Evolutionary conservation across 768 basidiomycete genomes (phyloP).

Genomic region (Naganishia randhawae): DNA sequence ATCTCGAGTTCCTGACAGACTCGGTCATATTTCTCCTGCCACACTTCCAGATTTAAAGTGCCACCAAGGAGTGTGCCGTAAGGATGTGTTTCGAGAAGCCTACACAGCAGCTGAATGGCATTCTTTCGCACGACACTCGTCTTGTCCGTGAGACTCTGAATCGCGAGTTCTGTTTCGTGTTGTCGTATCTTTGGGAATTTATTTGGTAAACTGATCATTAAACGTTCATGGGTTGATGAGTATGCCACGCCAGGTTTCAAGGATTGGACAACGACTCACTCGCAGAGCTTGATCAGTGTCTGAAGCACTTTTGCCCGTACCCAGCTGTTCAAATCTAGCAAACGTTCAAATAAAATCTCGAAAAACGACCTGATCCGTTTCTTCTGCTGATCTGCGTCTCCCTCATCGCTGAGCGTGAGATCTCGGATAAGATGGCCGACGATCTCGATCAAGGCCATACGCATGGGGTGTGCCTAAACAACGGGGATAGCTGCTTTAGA

Average conservation of each 20-base stretch:
- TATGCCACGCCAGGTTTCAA: neutral
- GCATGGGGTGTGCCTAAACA: conserved; percentile 87
- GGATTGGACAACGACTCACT: conserved; percentile 52
- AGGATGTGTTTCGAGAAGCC: conserved; percentile 79
- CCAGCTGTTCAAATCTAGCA: conserved; percentile 80
- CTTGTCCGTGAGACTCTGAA: conserved; percentile 82
- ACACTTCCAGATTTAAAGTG: conserved; percentile 65
- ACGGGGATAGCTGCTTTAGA: neutral
- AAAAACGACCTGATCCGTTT: conserved; percentile 72
- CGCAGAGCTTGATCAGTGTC: conserved; percentile 71
- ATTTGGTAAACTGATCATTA: conserved; percentile 54
- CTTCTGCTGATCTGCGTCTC: conserved; percentile 57
- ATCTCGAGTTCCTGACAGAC: conserved; percentile 65
- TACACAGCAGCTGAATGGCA: conserved; percentile 69
- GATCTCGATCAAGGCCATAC: conserved; percentile 87
- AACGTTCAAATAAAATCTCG: conserved; percentile 78
- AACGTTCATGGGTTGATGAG: neutral
- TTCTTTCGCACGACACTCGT: conserved; percentile 79
- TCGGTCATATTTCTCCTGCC: conserved; percentile 67
- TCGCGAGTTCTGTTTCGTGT: conserved; percentile 68
- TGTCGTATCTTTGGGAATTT: conserved; percentile 86
- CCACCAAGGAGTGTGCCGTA: conserved; percentile 82
- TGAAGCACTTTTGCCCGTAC: conserved; percentile 83
- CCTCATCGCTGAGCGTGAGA: conserved; percentile 60
- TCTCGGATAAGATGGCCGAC: conserved; percentile 80